phyloP scores from a whole-genome alignment of 2,329 filamentous ascomycete genomes.

The Trichothecium roseum region DNA sequence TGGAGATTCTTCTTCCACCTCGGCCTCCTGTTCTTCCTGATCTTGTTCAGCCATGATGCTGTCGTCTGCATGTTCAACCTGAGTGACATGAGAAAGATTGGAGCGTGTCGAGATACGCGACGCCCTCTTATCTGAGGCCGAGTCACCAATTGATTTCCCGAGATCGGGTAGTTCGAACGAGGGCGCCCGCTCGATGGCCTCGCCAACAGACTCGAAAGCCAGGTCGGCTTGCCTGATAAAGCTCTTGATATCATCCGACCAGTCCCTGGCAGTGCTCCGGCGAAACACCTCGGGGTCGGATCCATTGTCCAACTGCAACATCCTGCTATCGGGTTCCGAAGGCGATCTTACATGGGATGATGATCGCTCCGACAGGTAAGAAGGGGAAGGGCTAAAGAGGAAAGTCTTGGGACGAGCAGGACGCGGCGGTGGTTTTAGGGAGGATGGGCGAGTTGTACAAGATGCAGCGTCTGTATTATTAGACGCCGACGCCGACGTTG shows the following conservation, averaged over 20 bases:
- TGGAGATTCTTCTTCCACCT: background rate
- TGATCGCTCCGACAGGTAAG: background rate
- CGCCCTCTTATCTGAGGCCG: background rate
- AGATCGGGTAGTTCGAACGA: background rate
- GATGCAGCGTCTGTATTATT: too few relatives aligned
- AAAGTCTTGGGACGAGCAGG: too few relatives aligned
- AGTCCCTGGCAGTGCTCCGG: background rate
- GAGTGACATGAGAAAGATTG: background rate
- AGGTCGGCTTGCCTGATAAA: conserved; percentile 5
- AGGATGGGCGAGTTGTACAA: too few relatives aligned
- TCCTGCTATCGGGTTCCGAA: background rate
- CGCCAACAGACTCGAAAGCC: conserved; percentile 4
- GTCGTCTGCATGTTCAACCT: background rate
- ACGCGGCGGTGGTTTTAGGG: too few relatives aligned
- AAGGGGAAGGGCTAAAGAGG: background rate
- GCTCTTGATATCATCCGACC: conserved; percentile 4
- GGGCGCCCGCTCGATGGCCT: conserved; percentile 3
- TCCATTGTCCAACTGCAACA: background rate
- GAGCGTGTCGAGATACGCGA: background rate
- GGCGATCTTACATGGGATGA: background rate
- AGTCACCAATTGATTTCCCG: too few relatives aligned
- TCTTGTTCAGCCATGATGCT: too few relatives aligned
- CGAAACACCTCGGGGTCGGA: background rate
- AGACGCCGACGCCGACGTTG: too few relatives aligned
- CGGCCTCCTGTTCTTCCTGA: background rate